These are phyloP conservation scores for Candida insectorum DNA, from an alignment of 805 yeast genomes.

Conservation along the genomic window DNA sequence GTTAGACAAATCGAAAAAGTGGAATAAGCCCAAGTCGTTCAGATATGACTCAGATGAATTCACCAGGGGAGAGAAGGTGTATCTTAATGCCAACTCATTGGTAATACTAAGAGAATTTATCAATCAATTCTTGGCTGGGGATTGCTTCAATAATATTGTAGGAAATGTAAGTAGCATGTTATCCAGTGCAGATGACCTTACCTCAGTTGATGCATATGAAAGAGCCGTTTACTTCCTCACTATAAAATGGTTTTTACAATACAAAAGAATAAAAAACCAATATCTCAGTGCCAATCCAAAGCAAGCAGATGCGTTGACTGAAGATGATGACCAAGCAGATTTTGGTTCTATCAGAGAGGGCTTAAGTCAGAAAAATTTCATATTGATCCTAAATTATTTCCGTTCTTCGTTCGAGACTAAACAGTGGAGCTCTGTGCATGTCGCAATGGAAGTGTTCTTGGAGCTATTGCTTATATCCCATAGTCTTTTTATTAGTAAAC, in stretches of 20 bases:
- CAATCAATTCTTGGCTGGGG: constrained; percentile 57
- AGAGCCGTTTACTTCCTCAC: constrained; percentile 52
- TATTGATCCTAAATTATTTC: constrained; percentile 47
- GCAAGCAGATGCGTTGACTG: constrained; percentile 10
- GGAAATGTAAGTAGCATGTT: constrained; percentile 45
- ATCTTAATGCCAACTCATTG: constrained; percentile 26
- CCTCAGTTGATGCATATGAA: constrained; percentile 31
- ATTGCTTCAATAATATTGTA: constrained; percentile 70
- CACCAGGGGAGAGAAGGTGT: constrained; percentile 18
- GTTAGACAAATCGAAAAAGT: constrained; percentile 65
- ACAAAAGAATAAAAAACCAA: constrained; percentile 42
- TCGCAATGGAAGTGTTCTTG: constrained; percentile 63
- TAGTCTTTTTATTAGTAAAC: constrained; percentile 34
- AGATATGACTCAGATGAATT: constrained; percentile 41
- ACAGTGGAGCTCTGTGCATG: constrained; percentile 63
- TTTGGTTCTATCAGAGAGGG: constrained; percentile 51
- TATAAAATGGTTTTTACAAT: constrained; percentile 73
- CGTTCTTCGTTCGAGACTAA: constrained; percentile 40
- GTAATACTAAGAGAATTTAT: constrained; percentile 44
- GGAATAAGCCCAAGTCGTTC: constrained; percentile 46
- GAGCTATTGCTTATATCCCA: constrained; percentile 54
- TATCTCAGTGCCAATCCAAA: constrained; percentile 7
- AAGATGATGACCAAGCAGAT: constrained; percentile 26
- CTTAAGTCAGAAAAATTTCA: constrained; percentile 58
- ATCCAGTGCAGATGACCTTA: constrained; percentile 27